Percentiles rank a stretch among this genome's conserved stretches.
phyloP scores from a whole-genome alignment of 352 stramenopile genomes.

The Globisporangium splendens region DNA sequence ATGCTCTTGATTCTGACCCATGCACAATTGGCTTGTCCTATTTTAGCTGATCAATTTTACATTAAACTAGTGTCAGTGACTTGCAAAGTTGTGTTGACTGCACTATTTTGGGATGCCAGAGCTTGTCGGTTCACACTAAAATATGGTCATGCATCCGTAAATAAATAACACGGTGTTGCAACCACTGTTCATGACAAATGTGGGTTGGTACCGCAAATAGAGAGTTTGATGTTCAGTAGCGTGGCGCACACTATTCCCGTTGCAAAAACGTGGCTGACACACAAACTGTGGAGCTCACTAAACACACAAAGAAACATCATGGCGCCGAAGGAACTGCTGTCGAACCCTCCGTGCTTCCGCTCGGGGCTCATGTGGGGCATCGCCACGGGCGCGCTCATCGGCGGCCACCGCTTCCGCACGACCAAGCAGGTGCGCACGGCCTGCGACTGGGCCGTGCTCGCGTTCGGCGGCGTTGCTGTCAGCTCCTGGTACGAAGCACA shows the following conservation, averaged over 20 bases:
- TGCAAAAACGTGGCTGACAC: not conserved
- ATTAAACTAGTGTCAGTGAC: no score
- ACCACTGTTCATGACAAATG: no score
- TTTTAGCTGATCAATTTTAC: no score
- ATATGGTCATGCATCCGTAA: no score
- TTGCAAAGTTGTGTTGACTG: no score
- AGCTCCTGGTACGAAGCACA: conserved; percentile 41
- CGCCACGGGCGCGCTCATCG: conserved; percentile 47
- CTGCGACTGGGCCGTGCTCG: conserved; percentile 60
- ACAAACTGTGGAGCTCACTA: no score
- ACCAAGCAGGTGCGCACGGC: conserved; percentile 48
- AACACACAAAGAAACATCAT: conserved; percentile 11
- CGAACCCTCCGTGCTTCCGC: conserved; percentile 79
- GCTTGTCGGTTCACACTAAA: no score
- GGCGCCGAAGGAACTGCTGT: conserved; percentile 36
- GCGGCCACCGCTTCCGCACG: conserved; percentile 66
- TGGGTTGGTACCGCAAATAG: not conserved
- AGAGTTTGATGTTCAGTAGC: not conserved
- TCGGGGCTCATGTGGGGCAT: conserved; percentile 80
- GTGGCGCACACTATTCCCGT: not conserved
- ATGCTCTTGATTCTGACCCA: no score
- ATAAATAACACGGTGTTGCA: no score
- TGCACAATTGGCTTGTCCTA: no score
- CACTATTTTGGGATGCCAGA: no score
- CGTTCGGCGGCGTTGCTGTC: conserved; percentile 54